Conservation (phyloP, 192 early-diverging fungal species). For the Obelidium mucronatum region DNA sequence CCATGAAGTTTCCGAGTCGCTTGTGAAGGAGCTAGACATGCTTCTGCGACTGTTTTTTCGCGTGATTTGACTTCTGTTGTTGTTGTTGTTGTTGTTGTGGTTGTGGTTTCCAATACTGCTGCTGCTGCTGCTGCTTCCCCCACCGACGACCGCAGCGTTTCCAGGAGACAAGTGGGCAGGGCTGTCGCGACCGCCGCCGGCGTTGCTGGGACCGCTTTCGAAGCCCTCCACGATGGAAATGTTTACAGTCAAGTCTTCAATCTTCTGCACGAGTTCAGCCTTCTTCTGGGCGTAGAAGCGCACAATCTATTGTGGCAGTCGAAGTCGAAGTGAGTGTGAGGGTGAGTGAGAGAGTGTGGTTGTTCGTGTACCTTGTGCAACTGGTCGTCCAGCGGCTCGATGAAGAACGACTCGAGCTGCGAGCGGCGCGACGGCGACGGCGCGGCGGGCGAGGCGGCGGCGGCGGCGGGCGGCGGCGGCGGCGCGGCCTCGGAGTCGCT, state of each 20-base stretch:
- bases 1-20: constrained; percentile 2
- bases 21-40: constrained; percentile 22
- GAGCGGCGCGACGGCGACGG: constrained; percentile 21
- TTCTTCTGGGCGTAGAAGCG: constrained; percentile 87
- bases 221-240: constrained; percentile 48
- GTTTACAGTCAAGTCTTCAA: constrained; percentile 68
- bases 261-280: constrained; percentile 72
- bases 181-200: neutral
- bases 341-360: too few species aligned
- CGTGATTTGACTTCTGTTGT: neutral
- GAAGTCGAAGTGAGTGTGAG: too few species aligned
- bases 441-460: neutral
- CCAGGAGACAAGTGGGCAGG: neutral
- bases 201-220: constrained; percentile 19
- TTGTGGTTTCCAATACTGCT: neutral
- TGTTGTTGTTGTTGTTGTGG: neutral
- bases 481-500: neutral
- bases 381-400: constrained; percentile 80
- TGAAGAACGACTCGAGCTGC: constrained; percentile 58
- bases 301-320: too few species aligned
- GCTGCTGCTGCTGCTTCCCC: neutral
- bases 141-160: neutral
- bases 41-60: neutral
- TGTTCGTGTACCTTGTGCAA: too few species aligned
- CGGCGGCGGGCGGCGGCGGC: neutral